phyloP scores from a whole-genome alignment of 371 early-diverging fungal species.

The Phascolomyces articulosus region DNA sequence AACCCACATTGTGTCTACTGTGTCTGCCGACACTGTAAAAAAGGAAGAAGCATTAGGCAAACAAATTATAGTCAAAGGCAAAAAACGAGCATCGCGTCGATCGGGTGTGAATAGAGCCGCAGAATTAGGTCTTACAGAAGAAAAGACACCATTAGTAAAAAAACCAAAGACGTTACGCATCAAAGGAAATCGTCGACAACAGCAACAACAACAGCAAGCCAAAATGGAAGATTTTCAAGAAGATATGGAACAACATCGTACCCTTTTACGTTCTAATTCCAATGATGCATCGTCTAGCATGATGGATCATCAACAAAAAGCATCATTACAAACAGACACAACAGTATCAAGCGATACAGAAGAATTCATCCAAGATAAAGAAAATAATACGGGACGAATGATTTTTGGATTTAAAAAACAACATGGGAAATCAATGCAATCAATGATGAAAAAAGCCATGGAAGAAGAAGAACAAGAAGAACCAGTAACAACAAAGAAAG shows the following conservation, averaged over 20 bases:
- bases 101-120: background rate
- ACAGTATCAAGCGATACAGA: conserved; percentile 5
- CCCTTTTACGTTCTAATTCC: conserved; percentile 13
- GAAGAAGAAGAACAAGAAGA: conserved; percentile 15
- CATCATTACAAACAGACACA: conserved; percentile 14
- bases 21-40: conserved; percentile 30
- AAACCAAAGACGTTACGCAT: background rate
- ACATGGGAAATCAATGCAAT: conserved; percentile 26
- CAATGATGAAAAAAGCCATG: conserved; percentile 44
- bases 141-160: conserved; percentile 5
- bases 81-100: conserved; percentile 17
- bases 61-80: conserved; percentile 9
- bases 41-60: conserved; percentile 45
- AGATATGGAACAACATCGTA: conserved; percentile 10
- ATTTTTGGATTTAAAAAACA: conserved; percentile 36
- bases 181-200: background rate
- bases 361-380: conserved; percentile 21
- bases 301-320: conserved; percentile 8
- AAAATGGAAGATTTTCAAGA: too few species aligned
- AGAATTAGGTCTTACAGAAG: conserved; percentile 17
- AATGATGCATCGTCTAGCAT: conserved; percentile 5
- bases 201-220: conserved; percentile 1
- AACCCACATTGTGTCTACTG: conserved; percentile 48
- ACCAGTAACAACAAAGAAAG: conserved; percentile 8
- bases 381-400: conserved; percentile 33